Evolutionary conservation across 2,329 filamentous ascomycete genomes (phyloP), one percentile per base, ranked within the genome.

Genomic region (Trichophyton benhamiae): DNA sequence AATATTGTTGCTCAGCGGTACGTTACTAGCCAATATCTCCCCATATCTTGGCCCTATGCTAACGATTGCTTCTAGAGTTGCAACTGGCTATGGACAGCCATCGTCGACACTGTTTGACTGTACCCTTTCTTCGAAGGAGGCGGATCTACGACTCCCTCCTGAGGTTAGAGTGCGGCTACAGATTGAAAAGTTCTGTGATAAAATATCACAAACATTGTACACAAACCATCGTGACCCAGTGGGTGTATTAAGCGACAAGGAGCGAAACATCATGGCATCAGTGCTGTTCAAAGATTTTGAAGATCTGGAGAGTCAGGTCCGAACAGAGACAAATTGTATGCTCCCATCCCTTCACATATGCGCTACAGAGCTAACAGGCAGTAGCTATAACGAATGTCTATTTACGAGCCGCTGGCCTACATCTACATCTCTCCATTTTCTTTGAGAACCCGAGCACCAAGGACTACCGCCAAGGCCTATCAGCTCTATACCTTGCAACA

Each of bases 11-110:
- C 84, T 17, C 84, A 87, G 67, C 82, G 82, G 81, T 83, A 76
- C 65, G 41, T 17, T n/a, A 53, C 33, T 58, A 49, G 41, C 49
- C 17, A 11, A 15, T 13, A 11, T 20, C 11, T n/a, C 9, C 11
- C 4, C 15, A 42, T 48, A 61, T 4, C 53, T 41, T 30, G 8
- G 11, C 57, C 33, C 59, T 25, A 46, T 36, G 38, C 38, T 42
- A 38, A 41, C 48, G 2, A 48, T n/a, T 27, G 15, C 17, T n/a
- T 63, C 20, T 62, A 83, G 81, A 59, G 83, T 87, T 62, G 83
- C 83, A 15, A 87, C 83, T n/a, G 83, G 83, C n/a, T 83, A 86
- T 68, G 85, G 85, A 9, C 83, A 86, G 68, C 85, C 85, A 17
- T 82, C 85, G 15, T 80, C 81, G 64, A 86, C 80, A 41, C 75